Evolutionary conservation across 1,139 yeast species (phyloP).

Genomic region (Suhomyces bribrorum): DNA sequence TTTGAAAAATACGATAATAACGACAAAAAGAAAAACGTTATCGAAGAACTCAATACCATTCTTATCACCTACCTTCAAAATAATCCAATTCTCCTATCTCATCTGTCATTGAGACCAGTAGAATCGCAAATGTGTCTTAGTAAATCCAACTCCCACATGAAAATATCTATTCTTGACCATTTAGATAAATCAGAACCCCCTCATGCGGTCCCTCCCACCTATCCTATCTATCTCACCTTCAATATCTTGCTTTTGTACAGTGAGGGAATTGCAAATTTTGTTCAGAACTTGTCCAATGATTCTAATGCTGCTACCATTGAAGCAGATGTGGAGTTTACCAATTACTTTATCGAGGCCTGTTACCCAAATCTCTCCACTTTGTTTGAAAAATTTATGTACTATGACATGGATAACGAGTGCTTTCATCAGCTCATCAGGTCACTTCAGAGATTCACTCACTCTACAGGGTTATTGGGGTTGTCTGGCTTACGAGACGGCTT

Average conservation of each 20-base stretch:
- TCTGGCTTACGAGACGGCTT: conserved; percentile 59
- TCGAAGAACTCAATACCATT: conserved; percentile 58
- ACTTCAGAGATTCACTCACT: conserved; percentile 77
- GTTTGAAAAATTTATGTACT: conserved; percentile 56
- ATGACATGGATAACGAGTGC: conserved; percentile 66
- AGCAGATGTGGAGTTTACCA: conserved; percentile 39
- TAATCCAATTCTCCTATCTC: conserved; percentile 33
- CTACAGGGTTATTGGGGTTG: conserved; percentile 73
- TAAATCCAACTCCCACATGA: conserved; percentile 34
- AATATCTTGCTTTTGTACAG: conserved; percentile 56
- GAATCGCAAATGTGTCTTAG: conserved; percentile 24
- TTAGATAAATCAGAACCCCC: conserved; percentile 76
- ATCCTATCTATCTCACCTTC: conserved; percentile 60
- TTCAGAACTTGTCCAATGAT: conserved; percentile 40
- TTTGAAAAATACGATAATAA: conserved; percentile 66
- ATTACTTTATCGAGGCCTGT: conserved; percentile 41
- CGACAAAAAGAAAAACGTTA: conserved; percentile 56
- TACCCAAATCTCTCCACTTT: conserved; percentile 50
- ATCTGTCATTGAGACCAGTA: conserved; percentile 32
- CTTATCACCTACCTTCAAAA: conserved; percentile 31
- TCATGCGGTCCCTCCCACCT: conserved; percentile 61
- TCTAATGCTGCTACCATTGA: conserved; percentile 31
- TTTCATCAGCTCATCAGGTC: conserved; percentile 67
- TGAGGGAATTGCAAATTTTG: conserved; percentile 67
- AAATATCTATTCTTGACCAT: conserved; percentile 65